A percentile compares a stretch with the other conserved stretches of the same genome.
Evolutionary conservation across 78 protist species (phyloP).

Genomic region (Dictyostelium firmibasis): DNA sequence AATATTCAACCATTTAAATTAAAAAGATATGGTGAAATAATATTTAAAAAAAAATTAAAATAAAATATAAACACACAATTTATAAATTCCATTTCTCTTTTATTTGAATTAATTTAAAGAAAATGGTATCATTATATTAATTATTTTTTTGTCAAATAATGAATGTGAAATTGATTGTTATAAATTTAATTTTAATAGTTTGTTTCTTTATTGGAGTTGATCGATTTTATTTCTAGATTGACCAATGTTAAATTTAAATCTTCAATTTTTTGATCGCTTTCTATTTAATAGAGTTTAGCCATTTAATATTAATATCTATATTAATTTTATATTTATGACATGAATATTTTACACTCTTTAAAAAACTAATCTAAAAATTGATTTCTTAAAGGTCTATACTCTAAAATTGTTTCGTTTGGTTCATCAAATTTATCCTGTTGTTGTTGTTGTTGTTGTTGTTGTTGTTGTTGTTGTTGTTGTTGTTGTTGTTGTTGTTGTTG

Average conservation of each 20-base stretch:
- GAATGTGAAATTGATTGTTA: neutral
- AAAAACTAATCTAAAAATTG: slow-evolving; percentile 56
- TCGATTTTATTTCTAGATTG: slow-evolving; percentile 28
- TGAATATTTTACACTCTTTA: slow-evolving; percentile 5
- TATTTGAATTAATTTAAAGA: neutral
- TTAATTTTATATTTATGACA: neutral
- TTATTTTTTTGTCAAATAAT: slow-evolving; percentile 16
- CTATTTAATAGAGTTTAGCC: neutral
- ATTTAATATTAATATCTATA: neutral
- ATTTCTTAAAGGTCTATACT: slow-evolving; percentile 32
- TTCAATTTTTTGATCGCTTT: slow-evolving; percentile 4
- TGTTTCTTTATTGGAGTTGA: neutral
- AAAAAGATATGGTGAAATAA: neutral
- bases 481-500: no score
- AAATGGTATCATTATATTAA: slow-evolving; percentile 30
- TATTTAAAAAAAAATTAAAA: neutral
- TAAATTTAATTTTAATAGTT: neutral
- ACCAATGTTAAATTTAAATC: slow-evolving; percentile 5
- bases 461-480: neutral
- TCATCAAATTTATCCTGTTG: neutral
- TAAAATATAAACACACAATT: neutral
- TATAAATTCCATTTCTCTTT: no score
- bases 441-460: neutral
- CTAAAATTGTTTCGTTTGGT: slow-evolving; percentile 29
- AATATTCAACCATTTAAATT: neutral